A percentile compares a stretch with the other conserved stretches of the same genome.
phyloP scores from a whole-genome alignment of 1,284 basidiomycete species.

The Puccinia coronata region DNA sequence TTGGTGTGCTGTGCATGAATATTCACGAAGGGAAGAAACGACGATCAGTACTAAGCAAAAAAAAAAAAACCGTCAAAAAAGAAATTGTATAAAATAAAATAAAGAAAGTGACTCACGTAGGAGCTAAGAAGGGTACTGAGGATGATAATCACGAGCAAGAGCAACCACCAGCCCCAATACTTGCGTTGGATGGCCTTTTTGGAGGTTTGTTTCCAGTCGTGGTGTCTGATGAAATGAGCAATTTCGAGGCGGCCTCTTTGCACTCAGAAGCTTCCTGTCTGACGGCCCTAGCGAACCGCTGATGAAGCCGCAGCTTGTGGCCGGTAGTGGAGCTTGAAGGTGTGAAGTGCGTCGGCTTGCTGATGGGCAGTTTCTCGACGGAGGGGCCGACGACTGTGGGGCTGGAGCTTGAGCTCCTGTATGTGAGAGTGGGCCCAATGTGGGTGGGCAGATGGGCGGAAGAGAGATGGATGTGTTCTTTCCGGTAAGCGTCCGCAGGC shows the following conservation, averaged over 20 bases:
- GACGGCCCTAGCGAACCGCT: not conserved
- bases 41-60: not conserved
- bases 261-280: not conserved
- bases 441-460: not conserved
- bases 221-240: constrained; percentile 8
- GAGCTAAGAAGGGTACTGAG: constrained; percentile 18
- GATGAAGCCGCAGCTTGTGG: not conserved
- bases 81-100: too few relatives aligned
- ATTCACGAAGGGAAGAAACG: not conserved
- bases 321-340: not conserved
- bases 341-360: not conserved
- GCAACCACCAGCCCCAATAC: constrained; percentile 33
- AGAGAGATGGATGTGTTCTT: not conserved
- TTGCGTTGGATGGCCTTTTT: not conserved
- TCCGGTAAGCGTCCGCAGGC: not conserved
- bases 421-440: not conserved
- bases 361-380: not conserved
- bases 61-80: not conserved
- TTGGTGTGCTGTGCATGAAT: constrained; percentile 16
- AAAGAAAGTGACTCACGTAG: constrained; percentile 24
- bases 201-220: constrained; percentile 15
- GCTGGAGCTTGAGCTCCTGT: not conserved
- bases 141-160: not conserved
- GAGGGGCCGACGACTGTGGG: not conserved
- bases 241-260: constrained; percentile 3